Evolutionary conservation across 1,139 yeast species (phyloP), one percentile per base, ranked within the genome.

Genomic region (Candida glucosophila): DNA sequence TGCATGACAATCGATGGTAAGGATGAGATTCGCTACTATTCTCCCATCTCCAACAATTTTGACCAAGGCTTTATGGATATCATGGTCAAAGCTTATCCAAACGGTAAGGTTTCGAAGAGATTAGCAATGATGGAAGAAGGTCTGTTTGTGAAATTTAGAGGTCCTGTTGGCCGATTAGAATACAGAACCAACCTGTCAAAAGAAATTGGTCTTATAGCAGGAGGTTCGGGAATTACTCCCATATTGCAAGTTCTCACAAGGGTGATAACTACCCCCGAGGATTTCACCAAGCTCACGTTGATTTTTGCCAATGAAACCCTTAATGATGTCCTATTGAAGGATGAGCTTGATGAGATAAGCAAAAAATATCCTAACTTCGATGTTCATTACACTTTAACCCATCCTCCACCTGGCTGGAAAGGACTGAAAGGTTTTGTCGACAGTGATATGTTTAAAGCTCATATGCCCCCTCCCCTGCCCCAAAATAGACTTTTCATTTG

Each of bases 201-300:
- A 32, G 69, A 73, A 32, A 62, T 80, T 34, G 77, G 75, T 9
- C 64, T 80, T 56, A 63, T 80, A 38, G 88, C 88, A n/a, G 90
- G 88, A 39, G 90, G 90, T 10, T 73, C 86, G 0, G 90, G 90
- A 29, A 77, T 80, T 32, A 79, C 92, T 9, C 90, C 92, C 14
- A 73, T 78, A 42, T 60, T 80, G 34, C 86, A 80, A 46, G 78
- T 80, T 9, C 56, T 73, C 29, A 71, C 77, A 20, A 58, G 69
- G 23, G 72, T 74, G 28, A 71, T 78, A 32, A 78, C 86, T 15
- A 73, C 77, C 21, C 76, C 82, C 6, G 73, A 67, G 28, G 88
- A 79, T 46, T 23, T 47, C 22, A 78, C 88, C 21, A 64, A 65
- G 30, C 61, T 80, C 29, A 59, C 72, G 3, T 54, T 80, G 36